Conservation (phyloP, 306 rosid species). For the Castanea mollissima region DNA sequence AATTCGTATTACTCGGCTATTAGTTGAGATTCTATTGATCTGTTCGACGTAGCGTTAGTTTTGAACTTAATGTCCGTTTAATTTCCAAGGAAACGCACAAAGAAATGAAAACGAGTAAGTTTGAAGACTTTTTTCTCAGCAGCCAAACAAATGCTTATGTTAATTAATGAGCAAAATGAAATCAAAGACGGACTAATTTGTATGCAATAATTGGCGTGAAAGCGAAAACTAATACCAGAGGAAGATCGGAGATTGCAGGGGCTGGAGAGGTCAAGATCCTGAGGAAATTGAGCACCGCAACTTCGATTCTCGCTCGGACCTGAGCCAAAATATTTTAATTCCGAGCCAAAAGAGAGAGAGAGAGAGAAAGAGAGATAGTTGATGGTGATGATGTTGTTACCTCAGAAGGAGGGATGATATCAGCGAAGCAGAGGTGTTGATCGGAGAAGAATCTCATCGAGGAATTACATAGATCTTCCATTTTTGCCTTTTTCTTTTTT, state of each 20-base stretch:
- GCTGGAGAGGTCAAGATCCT: conserved; percentile 56
- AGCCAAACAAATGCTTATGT: background rate
- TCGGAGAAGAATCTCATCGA: conserved; percentile 74
- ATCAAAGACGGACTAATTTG: background rate
- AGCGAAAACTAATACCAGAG: conserved; percentile 42
- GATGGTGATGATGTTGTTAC: conserved; percentile 22
- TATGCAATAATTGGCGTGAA: background rate
- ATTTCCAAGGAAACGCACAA: conserved; percentile 2
- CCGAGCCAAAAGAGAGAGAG: background rate
- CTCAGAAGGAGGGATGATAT: conserved; percentile 59
- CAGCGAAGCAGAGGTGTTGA: conserved; percentile 74
- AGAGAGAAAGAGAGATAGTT: background rate
- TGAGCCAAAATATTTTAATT: conserved; percentile 14
- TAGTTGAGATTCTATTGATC: conserved; percentile 63
- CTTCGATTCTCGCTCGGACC: conserved; percentile 85
- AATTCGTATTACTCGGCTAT: conserved; percentile 34
- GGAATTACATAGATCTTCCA: conserved; percentile 51
- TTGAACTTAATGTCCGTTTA: background rate
- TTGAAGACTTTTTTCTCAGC: background rate
- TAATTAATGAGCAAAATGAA: background rate
- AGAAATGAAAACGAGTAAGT: background rate
- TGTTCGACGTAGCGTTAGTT: conserved; percentile 19
- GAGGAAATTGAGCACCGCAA: conserved; percentile 81
- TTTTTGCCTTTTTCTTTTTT: background rate
- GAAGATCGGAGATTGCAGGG: conserved; percentile 79